A percentile compares a stretch with the other conserved stretches of the same genome.
phyloP scores from a whole-genome alignment of 768 basidiomycete genomes.

The Mycena rosella region DNA sequence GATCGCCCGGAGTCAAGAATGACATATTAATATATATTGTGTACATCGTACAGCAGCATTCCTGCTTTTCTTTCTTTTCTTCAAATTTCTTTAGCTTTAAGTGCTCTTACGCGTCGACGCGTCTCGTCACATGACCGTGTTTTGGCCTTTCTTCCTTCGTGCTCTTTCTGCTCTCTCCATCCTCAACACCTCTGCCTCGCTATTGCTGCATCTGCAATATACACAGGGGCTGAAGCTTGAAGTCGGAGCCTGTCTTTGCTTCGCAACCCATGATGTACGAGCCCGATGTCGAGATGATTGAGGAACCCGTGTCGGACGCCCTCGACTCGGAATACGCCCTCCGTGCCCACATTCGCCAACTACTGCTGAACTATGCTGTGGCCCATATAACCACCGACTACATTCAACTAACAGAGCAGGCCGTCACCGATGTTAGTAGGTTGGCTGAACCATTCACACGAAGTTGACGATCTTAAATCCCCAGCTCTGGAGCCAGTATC shows the following conservation, averaged over 20 bases:
- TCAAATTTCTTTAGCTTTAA: too few relatives aligned
- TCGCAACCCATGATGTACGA: neutral
- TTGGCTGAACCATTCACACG: slow-evolving; percentile 5
- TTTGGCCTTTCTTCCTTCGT: too few relatives aligned
- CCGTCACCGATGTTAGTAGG: slow-evolving; percentile 59
- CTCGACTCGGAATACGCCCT: slow-evolving; percentile 30
- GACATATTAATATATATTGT: neutral
- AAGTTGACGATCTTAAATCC: slow-evolving; percentile 10
- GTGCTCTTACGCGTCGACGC: too few relatives aligned
- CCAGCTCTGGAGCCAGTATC: slow-evolving; percentile 57
- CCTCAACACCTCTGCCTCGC: too few relatives aligned
- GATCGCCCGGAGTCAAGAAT: slow-evolving; percentile 5
- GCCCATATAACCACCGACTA: slow-evolving; percentile 69
- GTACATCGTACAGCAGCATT: too few relatives aligned
- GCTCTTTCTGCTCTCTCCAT: too few relatives aligned
- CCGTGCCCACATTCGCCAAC: slow-evolving; percentile 62
- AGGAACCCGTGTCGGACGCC: too few relatives aligned
- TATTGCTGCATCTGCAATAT: too few relatives aligned
- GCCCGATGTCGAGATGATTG: neutral
- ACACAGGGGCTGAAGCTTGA: too few relatives aligned
- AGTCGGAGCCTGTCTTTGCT: neutral
- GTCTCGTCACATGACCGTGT: slow-evolving; percentile 10
- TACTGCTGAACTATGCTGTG: slow-evolving; percentile 67
- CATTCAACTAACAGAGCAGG: slow-evolving; percentile 63
- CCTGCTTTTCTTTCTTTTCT: too few relatives aligned